Conservation (phyloP, 2,329 filamentous ascomycete genomes). For the Ophiostoma australiae region DNA sequence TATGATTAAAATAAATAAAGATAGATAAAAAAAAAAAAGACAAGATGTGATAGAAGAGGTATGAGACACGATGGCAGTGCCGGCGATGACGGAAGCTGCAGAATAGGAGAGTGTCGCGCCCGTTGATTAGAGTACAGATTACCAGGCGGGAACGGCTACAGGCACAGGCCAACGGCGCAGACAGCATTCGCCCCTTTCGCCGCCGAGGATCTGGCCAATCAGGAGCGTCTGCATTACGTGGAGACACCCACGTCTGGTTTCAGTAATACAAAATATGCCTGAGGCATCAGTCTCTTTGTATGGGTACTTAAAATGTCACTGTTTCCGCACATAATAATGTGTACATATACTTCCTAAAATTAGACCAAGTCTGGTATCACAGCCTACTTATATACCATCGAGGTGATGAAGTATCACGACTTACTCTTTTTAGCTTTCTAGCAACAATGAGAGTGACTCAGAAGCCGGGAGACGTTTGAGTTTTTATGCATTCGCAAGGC, state of each 20-base stretch:
- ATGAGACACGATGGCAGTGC: slow-evolving; percentile 6
- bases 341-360: background rate
- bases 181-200: background rate
- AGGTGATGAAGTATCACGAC: background rate
- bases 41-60: background rate
- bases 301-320: background rate
- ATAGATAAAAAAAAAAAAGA: background rate
- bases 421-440: background rate
- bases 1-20: background rate
- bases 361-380: background rate
- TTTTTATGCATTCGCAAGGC: no score
- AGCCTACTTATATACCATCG: background rate
- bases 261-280: background rate
- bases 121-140: slow-evolving; percentile 7
- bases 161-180: background rate
- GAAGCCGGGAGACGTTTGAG: no score
- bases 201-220: slow-evolving; percentile 12
- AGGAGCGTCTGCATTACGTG: slow-evolving; percentile 22
- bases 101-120: slow-evolving; percentile 5
- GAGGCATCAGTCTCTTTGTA: background rate
- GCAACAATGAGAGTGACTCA: no score
- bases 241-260: background rate
- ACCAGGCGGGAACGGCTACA: background rate
- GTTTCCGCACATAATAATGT: no score
- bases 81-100: slow-evolving; percentile 11